Evolutionary conservation across 495 filamentous ascomycete genomes (phyloP).

Genomic region (Trichoderma parareesei): DNA sequence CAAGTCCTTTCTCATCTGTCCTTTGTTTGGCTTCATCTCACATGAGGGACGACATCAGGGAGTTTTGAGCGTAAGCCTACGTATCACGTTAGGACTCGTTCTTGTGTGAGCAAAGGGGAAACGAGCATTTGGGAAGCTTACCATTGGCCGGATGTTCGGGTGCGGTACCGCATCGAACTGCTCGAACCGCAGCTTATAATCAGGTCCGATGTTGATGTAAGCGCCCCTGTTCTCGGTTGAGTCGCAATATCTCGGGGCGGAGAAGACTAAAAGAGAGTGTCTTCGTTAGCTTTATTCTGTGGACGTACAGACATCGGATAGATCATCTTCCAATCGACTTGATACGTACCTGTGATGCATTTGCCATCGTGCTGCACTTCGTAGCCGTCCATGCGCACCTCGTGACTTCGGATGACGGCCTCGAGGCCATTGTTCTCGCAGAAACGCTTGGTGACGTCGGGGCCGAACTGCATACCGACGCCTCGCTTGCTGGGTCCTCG

Average conservation of each 20-base stretch:
- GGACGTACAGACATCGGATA: background rate
- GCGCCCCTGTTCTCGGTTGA: slow-evolving; percentile 96
- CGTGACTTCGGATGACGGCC: slow-evolving; percentile 92
- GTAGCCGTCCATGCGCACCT: slow-evolving; percentile 96
- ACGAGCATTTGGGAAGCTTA: slow-evolving; percentile 30
- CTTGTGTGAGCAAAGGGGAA: background rate
- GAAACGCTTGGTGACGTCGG: slow-evolving; percentile 94
- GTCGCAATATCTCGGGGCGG: slow-evolving; percentile 95
- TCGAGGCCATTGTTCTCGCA: slow-evolving; percentile 92
- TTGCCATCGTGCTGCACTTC: slow-evolving; percentile 94
- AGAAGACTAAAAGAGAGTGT: slow-evolving; percentile 61
- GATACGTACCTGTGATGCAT: slow-evolving; percentile 75
- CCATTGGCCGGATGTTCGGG: slow-evolving; percentile 91
- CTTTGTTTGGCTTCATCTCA: slow-evolving; percentile 15
- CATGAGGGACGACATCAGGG: slow-evolving; percentile 56
- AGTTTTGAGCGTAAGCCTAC: slow-evolving; percentile 75
- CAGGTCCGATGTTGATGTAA: slow-evolving; percentile 93
- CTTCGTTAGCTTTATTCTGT: slow-evolving; percentile 10
- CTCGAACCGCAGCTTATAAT: slow-evolving; percentile 82
- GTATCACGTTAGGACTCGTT: background rate
- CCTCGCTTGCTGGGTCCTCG: slow-evolving; percentile 93
- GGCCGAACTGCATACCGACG: slow-evolving; percentile 92
- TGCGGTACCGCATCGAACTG: slow-evolving; percentile 96
- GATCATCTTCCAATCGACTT: background rate
- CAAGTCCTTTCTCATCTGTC: background rate